Evolutionary conservation across 108 stramenopile species (phyloP).

Genomic region (Cylindrotheca closterium): DNA sequence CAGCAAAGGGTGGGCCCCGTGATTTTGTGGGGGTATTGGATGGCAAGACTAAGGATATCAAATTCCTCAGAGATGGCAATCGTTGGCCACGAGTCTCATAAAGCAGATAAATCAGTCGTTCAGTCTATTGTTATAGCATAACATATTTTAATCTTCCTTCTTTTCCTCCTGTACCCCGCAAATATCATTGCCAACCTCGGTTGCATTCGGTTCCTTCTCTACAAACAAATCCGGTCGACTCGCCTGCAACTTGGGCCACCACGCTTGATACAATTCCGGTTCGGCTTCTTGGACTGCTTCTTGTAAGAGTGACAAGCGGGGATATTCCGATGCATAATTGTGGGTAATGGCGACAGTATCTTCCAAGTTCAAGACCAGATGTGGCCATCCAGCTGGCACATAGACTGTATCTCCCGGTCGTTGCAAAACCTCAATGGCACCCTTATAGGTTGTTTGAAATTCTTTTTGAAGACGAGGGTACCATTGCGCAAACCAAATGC

Average conservation of each 20-base stretch:
- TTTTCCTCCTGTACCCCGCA: no score
- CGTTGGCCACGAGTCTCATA: slow-evolving; percentile 47
- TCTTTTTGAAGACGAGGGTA: slow-evolving; percentile 18
- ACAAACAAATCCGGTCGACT: slow-evolving; percentile 4
- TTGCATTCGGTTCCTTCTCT: no score
- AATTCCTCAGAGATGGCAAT: slow-evolving; percentile 54
- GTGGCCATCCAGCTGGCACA: slow-evolving; percentile 86
- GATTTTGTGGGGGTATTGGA: slow-evolving; percentile 60
- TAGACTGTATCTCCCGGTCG: slow-evolving; percentile 83
- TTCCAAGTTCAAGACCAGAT: slow-evolving; percentile 83
- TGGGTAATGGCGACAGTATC: slow-evolving; percentile 82
- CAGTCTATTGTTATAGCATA: no score
- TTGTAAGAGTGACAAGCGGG: slow-evolving; percentile 52
- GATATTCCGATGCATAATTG: slow-evolving; percentile 81
- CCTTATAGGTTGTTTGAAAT: background rate
- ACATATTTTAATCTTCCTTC: no score
- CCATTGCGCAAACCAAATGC: slow-evolving; percentile 66
- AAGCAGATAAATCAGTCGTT: no score
- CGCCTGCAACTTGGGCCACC: slow-evolving; percentile 4
- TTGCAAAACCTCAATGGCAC: slow-evolving; percentile 67
- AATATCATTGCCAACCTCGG: no score
- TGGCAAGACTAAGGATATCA: slow-evolving; percentile 31
- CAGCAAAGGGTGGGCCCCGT: slow-evolving; percentile 51
- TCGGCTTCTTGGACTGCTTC: slow-evolving; percentile 52
- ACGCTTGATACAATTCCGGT: slow-evolving; percentile 40